phyloP scores from a whole-genome alignment of 2,329 filamentous ascomycete species.

The Epichloe festucae region DNA sequence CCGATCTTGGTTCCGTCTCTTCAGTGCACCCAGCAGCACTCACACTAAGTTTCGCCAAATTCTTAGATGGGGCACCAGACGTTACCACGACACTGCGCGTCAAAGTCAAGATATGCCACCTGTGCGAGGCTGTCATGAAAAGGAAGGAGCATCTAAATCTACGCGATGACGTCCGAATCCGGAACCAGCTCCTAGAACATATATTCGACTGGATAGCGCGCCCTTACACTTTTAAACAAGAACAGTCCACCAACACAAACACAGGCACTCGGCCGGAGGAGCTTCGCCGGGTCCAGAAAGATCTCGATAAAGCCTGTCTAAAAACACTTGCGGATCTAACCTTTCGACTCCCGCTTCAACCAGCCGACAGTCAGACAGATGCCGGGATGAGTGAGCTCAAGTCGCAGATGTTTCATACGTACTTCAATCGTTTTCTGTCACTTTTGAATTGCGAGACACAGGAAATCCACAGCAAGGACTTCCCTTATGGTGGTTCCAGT shows the following conservation, averaged over 20 bases:
- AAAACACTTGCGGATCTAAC: slow-evolving; percentile 53
- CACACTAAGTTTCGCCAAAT: slow-evolving; percentile 54
- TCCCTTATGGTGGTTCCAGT: slow-evolving; percentile 19
- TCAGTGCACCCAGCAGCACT: slow-evolving; percentile 51
- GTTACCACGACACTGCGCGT: slow-evolving; percentile 44
- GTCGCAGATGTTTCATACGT: slow-evolving; percentile 58
- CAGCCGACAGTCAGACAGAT: slow-evolving; percentile 51
- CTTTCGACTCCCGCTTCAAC: slow-evolving; percentile 52
- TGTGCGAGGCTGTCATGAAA: slow-evolving; percentile 51
- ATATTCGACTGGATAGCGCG: slow-evolving; percentile 57
- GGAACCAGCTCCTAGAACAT: slow-evolving; percentile 55
- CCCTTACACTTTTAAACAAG: slow-evolving; percentile 35
- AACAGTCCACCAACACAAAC: slow-evolving; percentile 24
- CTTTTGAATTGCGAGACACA: slow-evolving; percentile 45
- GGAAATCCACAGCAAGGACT: slow-evolving; percentile 22
- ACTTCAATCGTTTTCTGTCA: slow-evolving; percentile 57
- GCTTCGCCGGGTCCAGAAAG: slow-evolving; percentile 43
- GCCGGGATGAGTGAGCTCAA: slow-evolving; percentile 55
- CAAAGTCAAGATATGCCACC: slow-evolving; percentile 56
- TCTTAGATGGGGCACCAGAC: slow-evolving; percentile 46
- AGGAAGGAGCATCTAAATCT: slow-evolving; percentile 57
- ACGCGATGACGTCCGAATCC: slow-evolving; percentile 53
- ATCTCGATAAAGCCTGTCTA: slow-evolving; percentile 53
- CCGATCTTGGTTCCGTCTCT: slow-evolving; percentile 48
- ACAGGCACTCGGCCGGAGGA: slow-evolving; percentile 41